Percentiles rank a stretch among this genome's conserved stretches.
Conservation (phyloP, 345 rosid species). For the Eucalyptus viminalis region DNA sequence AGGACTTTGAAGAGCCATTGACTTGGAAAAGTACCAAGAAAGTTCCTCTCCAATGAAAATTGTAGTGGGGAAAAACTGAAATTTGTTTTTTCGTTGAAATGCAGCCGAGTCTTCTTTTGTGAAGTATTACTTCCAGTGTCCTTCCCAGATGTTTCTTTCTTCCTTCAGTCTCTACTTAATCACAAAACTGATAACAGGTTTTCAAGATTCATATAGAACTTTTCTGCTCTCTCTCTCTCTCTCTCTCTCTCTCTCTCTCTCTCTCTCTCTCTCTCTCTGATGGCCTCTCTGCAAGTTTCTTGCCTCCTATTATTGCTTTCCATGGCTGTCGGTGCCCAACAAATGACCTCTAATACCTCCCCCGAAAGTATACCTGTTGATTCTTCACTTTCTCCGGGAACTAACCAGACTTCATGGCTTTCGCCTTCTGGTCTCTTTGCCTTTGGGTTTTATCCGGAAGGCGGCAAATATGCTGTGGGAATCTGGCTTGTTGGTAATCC, state of each 20-base stretch:
- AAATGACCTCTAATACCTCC: background rate
- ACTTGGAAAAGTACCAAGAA: no score
- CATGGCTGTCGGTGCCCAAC: background rate
- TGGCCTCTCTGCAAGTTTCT: background rate
- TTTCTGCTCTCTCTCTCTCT: no score
- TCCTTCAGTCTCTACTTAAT: background rate
- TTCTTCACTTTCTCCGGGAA: background rate
- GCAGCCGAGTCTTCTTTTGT: background rate
- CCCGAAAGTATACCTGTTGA: rapidly evolving
- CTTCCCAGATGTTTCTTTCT: background rate
- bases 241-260: no score
- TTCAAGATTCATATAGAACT: no score
- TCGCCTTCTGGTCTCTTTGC: background rate
- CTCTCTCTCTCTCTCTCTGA: no score
- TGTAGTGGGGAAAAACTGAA: no score
- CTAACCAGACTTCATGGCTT: background rate
- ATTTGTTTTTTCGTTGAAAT: no score
- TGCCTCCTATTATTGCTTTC: background rate
- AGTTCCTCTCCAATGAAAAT: no score
- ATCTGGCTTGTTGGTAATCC: no score
- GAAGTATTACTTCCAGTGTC: background rate
- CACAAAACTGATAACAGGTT: background rate
- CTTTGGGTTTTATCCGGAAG: background rate
- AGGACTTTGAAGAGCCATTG: no score
- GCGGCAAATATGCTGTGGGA: no score